Evolutionary conservation across 768 basidiomycete species (phyloP).

Genomic region (Kwoniella bestiolae): DNA sequence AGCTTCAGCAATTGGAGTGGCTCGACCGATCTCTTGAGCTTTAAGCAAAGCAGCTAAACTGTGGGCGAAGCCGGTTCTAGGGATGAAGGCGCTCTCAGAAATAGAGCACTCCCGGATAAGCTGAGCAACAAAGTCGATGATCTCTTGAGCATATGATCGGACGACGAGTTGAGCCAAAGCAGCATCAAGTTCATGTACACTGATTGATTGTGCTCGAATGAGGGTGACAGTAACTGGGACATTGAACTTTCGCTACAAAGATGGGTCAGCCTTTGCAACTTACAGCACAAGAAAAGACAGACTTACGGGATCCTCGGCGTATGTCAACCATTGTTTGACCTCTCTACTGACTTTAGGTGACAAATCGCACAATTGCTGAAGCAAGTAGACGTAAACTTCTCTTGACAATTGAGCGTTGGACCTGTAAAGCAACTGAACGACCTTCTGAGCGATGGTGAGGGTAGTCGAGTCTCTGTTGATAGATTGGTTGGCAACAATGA

Average conservation of each 20-base stretch:
- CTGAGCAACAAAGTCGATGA: conserved; percentile 79
- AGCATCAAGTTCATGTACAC: conserved; percentile 76
- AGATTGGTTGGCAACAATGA: conserved; percentile 78
- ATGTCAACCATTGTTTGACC: conserved; percentile 93
- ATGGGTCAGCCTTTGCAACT: conserved; percentile 20
- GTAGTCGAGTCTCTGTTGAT: conserved; percentile 82
- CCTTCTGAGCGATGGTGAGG: conserved; percentile 91
- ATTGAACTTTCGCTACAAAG: conserved; percentile 85
- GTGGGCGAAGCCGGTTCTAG: conserved; percentile 76
- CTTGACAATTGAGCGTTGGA: conserved; percentile 80
- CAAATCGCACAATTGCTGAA: conserved; percentile 84
- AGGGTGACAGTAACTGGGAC: conserved; percentile 90
- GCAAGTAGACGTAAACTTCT: conserved; percentile 86
- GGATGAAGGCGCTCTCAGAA: conserved; percentile 72
- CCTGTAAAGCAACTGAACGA: conserved; percentile 93
- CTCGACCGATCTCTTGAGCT: conserved; percentile 73
- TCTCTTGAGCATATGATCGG: conserved; percentile 73
- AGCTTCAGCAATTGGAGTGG: conserved; percentile 60
- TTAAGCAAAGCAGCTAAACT: conserved; percentile 80
- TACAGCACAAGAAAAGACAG: not conserved
- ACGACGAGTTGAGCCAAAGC: conserved; percentile 84
- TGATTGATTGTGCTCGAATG: conserved; percentile 79
- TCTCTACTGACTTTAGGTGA: conserved; percentile 95
- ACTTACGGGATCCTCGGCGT: conserved; percentile 91
- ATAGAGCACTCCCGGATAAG: conserved; percentile 86